Conservation (phyloP, 2,329 filamentous ascomycete species). For the Zymoseptoria passerinii region DNA sequence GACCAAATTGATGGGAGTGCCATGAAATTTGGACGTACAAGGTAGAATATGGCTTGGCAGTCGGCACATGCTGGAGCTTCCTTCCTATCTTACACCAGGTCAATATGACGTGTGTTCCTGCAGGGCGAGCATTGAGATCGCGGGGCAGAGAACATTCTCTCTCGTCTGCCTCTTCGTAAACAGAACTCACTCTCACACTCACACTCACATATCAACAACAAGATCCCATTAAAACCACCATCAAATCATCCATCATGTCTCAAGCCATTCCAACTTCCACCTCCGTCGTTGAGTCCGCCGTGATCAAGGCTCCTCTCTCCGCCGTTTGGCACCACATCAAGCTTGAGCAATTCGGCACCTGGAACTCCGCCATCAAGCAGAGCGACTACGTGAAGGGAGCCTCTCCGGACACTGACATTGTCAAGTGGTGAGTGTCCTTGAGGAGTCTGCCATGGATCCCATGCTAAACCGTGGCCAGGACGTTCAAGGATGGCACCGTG, state of each 20-base stretch:
- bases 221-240: not conserved
- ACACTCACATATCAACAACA: not conserved
- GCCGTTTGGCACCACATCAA: conserved; percentile 69
- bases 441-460: conserved; percentile 36
- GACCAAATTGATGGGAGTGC: not conserved
- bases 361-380: conserved; percentile 56
- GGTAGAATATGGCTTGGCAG: not conserved
- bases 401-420: conserved; percentile 43
- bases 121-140: not conserved
- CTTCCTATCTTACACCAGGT: no score
- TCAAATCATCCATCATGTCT: conserved; percentile 13
- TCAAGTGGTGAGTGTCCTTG: conserved; percentile 44
- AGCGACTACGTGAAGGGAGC: conserved; percentile 55
- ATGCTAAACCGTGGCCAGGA: conserved; percentile 63
- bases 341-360: conserved; percentile 59
- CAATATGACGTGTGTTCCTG: not conserved
- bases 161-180: not conserved
- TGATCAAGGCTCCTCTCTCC: conserved; percentile 59
- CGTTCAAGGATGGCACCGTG: conserved; percentile 60
- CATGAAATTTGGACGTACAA: not conserved
- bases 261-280: conserved; percentile 54
- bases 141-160: not conserved
- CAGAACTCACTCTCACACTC: not conserved
- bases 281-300: conserved; percentile 56
- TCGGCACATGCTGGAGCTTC: not conserved